Evolutionary conservation across 2,329 filamentous ascomycete genomes (phyloP).

Genomic region (Aspergillus fructus): DNA sequence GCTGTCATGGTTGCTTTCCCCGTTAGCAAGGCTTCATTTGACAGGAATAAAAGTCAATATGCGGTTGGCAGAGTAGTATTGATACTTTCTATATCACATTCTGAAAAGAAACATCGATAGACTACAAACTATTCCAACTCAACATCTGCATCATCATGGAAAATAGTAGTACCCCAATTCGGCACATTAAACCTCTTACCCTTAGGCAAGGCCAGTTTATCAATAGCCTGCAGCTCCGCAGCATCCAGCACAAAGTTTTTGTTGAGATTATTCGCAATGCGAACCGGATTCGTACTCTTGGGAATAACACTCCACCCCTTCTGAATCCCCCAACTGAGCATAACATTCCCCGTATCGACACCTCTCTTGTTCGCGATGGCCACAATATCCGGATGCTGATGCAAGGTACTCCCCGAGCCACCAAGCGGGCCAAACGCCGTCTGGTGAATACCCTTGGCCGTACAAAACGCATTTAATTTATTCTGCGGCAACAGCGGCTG

Average conservation of each 20-base stretch:
- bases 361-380: background rate
- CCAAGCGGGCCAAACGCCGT: constrained; percentile 8
- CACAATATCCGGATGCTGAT: constrained; percentile 1
- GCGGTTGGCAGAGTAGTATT: too few species aligned
- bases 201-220: background rate
- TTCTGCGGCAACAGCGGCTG: constrained; percentile 1
- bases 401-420: constrained; percentile 1
- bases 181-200: constrained; percentile 8
- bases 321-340: constrained; percentile 7
- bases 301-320: constrained; percentile 10
- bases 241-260: background rate
- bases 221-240: background rate
- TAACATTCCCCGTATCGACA: constrained; percentile 5
- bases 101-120: fast-evolving
- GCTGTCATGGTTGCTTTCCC: too few species aligned
- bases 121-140: background rate
- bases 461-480: background rate
- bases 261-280: constrained; percentile 3
- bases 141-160: constrained; percentile 4
- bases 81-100: too few species aligned
- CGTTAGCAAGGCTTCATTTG: too few species aligned
- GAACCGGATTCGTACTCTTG: constrained; percentile 5
- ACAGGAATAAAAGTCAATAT: too few species aligned
- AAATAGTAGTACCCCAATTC: constrained; percentile 2
- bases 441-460: background rate